These are phyloP conservation scores for Plasmodium berghei DNA, from an alignment of 169 alveolate species.

Conservation along the genomic window DNA sequence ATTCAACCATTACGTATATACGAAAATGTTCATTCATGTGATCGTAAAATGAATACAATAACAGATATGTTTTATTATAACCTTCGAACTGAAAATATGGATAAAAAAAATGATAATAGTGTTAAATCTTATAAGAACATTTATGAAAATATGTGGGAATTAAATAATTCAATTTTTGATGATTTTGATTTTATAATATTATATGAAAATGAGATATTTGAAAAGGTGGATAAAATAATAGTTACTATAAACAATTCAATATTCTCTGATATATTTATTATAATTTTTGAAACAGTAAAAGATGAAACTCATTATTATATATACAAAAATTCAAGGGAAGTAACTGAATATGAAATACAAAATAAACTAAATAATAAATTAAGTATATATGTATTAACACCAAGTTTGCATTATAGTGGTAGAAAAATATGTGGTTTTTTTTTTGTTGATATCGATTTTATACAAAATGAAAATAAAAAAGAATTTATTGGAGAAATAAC, in stretches of 20 bases:
- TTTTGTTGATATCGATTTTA: conserved; percentile 52
- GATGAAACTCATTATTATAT: conserved; percentile 35
- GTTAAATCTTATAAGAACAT: not conserved
- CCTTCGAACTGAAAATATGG: not conserved
- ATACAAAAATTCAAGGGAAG: conserved; percentile 15
- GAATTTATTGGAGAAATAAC: not conserved
- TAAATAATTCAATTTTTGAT: conserved; percentile 30
- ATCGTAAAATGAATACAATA: conserved; percentile 4
- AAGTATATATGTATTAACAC: conserved; percentile 16
- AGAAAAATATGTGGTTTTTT: conserved; percentile 46
- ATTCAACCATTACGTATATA: conserved; percentile 24
- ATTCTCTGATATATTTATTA: conserved; percentile 23
- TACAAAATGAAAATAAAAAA: not conserved
- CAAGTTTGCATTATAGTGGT: conserved; percentile 13
- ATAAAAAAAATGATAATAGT: not conserved
- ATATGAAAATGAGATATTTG: conserved; percentile 11
- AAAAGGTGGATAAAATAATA: conserved; percentile 15
- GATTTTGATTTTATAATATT: conserved; percentile 38
- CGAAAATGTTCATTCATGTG: conserved; percentile 31
- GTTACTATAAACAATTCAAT: conserved; percentile 36
- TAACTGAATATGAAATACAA: conserved; percentile 5
- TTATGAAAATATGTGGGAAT: conserved; percentile 32
- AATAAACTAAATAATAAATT: not conserved
- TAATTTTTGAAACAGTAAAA: not conserved
- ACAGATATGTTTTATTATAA: conserved; percentile 30